Percentiles rank a stretch among this genome's conserved stretches.
phyloP scores from a whole-genome alignment of 2,329 filamentous ascomycete species.

The Beauveria scarabaeidicola region DNA sequence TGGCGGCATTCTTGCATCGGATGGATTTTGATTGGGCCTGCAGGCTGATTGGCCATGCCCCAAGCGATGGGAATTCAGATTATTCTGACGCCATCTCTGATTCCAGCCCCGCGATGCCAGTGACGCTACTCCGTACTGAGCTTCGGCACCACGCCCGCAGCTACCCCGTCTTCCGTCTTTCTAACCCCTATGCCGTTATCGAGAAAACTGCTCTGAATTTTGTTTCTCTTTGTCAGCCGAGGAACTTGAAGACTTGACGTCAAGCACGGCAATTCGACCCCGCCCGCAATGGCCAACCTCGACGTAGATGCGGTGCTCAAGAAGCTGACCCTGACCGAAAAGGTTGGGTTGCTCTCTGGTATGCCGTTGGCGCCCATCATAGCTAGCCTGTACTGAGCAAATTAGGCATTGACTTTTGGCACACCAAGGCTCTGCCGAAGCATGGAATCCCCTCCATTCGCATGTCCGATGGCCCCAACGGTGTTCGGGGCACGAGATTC shows the following conservation, averaged over 20 bases:
- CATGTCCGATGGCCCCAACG: conserved; percentile 61
- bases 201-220: neutral
- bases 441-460: conserved; percentile 57
- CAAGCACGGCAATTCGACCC: neutral
- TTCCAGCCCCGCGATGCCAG: neutral
- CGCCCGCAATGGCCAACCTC: conserved; percentile 38
- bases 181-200: neutral
- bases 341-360: conserved; percentile 46
- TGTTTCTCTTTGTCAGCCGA: neutral
- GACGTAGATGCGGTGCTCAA: conserved; percentile 46
- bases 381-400: neutral
- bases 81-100: neutral
- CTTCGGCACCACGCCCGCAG: neutral
- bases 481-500: conserved; percentile 58
- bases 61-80: neutral
- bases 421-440: conserved; percentile 51
- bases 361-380: conserved; percentile 8
- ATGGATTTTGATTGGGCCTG: neutral
- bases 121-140: conserved; percentile 9
- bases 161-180: neutral
- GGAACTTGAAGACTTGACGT: neutral
- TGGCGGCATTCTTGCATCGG: neutral
- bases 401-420: conserved; percentile 59
- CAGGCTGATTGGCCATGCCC: neutral
- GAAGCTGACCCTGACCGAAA: conserved; percentile 44